A percentile compares a stretch with the other conserved stretches of the same genome.
Conservation (phyloP, 768 basidiomycete genomes). For the Erythrobasidium yunnanense region DNA sequence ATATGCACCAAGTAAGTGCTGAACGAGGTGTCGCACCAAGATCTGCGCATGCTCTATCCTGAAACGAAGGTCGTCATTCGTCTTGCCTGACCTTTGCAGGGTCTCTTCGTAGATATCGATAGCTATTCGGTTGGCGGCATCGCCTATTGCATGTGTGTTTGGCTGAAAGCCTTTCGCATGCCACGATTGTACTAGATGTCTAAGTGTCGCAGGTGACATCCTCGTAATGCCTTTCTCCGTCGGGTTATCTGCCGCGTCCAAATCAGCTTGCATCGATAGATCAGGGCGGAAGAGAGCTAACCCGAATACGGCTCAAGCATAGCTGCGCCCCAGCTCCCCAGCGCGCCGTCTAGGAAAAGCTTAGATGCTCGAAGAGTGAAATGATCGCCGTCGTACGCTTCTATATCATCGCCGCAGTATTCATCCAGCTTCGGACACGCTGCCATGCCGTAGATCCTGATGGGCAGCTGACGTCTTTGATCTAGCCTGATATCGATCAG, state of each 20-base stretch:
- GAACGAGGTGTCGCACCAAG: slow-evolving; percentile 42
- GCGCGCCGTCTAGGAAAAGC: slow-evolving; percentile 70
- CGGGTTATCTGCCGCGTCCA: slow-evolving; percentile 19
- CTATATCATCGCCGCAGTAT: slow-evolving; percentile 59
- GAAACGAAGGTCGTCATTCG: slow-evolving; percentile 46
- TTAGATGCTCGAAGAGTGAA: slow-evolving; percentile 63
- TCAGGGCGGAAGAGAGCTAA: neutral
- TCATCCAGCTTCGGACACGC: slow-evolving; percentile 44
- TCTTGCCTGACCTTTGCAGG: slow-evolving; percentile 39
- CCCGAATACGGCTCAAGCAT: slow-evolving; percentile 65
- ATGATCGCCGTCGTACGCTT: slow-evolving; percentile 54
- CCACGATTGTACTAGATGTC: neutral
- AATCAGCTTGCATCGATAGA: neutral
- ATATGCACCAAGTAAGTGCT: no score
- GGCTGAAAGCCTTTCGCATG: slow-evolving; percentile 30
- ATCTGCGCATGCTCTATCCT: slow-evolving; percentile 92
- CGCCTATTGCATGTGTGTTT: slow-evolving; percentile 46
- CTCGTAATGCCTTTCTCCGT: slow-evolving; percentile 39
- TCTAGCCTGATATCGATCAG: no score
- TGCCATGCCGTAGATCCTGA: slow-evolving; percentile 41
- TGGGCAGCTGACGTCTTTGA: slow-evolving; percentile 49
- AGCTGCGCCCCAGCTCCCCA: slow-evolving; percentile 87
- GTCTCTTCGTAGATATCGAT: slow-evolving; percentile 71
- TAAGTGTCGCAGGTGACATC: neutral
- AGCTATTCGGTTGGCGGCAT: slow-evolving; percentile 70